Conservation (phyloP, 2,329 filamentous ascomycete species). For the Penicillium griseofulvum region DNA sequence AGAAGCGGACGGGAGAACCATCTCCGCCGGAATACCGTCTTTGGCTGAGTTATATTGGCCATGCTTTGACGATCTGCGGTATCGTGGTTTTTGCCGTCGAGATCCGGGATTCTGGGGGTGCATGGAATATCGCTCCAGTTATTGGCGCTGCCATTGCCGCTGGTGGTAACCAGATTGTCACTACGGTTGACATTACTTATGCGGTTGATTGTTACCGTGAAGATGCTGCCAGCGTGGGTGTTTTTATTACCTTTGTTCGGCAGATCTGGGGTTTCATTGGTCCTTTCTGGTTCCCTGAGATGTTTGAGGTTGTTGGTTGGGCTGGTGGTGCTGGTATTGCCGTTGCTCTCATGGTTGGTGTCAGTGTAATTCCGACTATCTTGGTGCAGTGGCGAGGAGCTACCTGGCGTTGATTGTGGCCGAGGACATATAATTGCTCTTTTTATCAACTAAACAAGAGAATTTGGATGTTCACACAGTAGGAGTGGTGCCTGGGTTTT, state of each 20-base stretch:
- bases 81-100: constrained; percentile 58
- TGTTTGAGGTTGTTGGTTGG: constrained; percentile 35
- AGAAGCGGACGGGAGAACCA: constrained; percentile 34
- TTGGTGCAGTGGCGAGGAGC: constrained; percentile 30
- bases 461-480: neutral
- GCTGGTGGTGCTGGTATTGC: constrained; percentile 31
- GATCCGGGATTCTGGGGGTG: constrained; percentile 42
- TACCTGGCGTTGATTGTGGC: constrained; percentile 18
- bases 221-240: constrained; percentile 57
- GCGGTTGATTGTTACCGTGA: constrained; percentile 58
- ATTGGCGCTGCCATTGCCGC: constrained; percentile 54
- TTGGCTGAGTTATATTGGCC: constrained; percentile 59
- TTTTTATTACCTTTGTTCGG: constrained; percentile 59
- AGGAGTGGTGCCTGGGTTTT: neutral
- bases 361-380: constrained; percentile 32
- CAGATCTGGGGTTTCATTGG: constrained; percentile 39
- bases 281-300: constrained; percentile 39
- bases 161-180: constrained; percentile 61
- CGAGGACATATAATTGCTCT: neutral
- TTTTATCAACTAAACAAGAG: neutral
- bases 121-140: constrained; percentile 58
- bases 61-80: constrained; percentile 52
- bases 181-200: constrained; percentile 60
- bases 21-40: constrained; percentile 54
- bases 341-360: constrained; percentile 29